Evolutionary conservation across 2,329 filamentous ascomycete species (phyloP).

Genomic region (Hypoxylon sp.): DNA sequence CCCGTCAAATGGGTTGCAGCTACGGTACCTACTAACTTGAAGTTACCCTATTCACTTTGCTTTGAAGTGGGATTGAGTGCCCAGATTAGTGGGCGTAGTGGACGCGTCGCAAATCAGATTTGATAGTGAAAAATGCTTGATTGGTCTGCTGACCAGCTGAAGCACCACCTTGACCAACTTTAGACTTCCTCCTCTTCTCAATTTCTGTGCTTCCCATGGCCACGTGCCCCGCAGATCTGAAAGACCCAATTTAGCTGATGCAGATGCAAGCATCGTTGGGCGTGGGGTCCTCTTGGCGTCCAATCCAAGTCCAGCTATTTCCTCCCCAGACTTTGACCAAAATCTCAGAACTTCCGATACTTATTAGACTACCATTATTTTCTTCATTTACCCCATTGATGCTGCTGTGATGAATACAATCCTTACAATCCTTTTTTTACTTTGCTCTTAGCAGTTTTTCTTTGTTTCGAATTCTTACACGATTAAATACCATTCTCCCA

Average conservation of each 20-base stretch:
- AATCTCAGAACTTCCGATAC: slow-evolving; percentile 16
- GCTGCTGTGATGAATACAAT: not conserved
- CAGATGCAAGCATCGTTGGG: slow-evolving; percentile 40
- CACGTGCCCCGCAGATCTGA: slow-evolving; percentile 50
- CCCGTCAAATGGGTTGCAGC: not conserved
- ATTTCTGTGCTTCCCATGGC: slow-evolving; percentile 40
- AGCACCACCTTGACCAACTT: slow-evolving; percentile 14
- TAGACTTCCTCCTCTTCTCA: slow-evolving; percentile 6
- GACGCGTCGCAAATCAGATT: slow-evolving; percentile 46
- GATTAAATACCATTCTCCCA: not conserved
- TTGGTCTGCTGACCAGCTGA: slow-evolving; percentile 50
- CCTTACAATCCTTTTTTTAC: not conserved
- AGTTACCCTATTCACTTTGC: slow-evolving; percentile 10
- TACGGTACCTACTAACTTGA: slow-evolving; percentile 8
- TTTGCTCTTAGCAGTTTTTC: not conserved
- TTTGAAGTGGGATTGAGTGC: not conserved
- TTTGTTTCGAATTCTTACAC: not conserved
- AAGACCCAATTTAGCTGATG: slow-evolving; percentile 40
- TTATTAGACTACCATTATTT: slow-evolving; percentile 3
- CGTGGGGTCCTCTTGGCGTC: slow-evolving; percentile 41
- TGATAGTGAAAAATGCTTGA: slow-evolving; percentile 43
- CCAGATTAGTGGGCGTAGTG: slow-evolving; percentile 23
- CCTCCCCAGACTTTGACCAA: slow-evolving; percentile 14
- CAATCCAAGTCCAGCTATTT: slow-evolving; percentile 11
- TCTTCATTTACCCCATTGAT: not conserved